Evolutionary conservation across 1,284 basidiomycete genomes (phyloP), one percentile per base, ranked within the genome.

Genomic region (Cyathus pygmaeus): DNA sequence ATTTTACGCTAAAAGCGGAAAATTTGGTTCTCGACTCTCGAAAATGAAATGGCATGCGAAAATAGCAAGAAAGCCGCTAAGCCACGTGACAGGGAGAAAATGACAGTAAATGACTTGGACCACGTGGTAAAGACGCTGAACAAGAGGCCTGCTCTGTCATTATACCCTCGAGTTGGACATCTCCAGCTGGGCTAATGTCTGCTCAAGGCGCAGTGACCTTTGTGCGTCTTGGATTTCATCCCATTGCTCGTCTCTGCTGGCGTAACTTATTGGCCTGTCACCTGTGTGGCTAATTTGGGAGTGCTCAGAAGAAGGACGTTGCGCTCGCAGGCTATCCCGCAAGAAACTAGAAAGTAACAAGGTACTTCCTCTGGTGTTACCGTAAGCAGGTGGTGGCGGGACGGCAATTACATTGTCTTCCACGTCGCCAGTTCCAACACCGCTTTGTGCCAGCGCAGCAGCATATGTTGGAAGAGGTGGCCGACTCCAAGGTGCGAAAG

Each of bases 381-480:
- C 90, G 71, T 92, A 92, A 21, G 88, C 88, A 4, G 90, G 90
- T 3, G 90, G 90, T 0, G 90, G 89, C 4, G 87, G 82, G 15
- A 80, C 82, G 7, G 89, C 90, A 62, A 91, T 90, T 36, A 84
- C 71, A 70, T 85, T 81, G 72, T 90, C 89, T 69, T 92, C 90
- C 26, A 90, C 89, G 71, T 92, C 90, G 33, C 89, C 90, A 2
- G 90, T 92, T n/a, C 87, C 87, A 13, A 79, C 79, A 24, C 90
- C 89, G 71, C 86, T 88, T 65, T 89, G 83, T 19, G 87, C 85
- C n/a, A 92, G 79, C 5, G 87, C 85, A 27, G 89, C 87, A 4
- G 89, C 89, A 70, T 91, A 92, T 3, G 89, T 90, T 1, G 90
- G 90, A 49, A 92, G 76, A 9, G 89, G 84, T 1, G 89, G 88